Evolutionary conservation across 2,329 filamentous ascomycete genomes (phyloP).

Genomic region (Fusarium nisikadoi): DNA sequence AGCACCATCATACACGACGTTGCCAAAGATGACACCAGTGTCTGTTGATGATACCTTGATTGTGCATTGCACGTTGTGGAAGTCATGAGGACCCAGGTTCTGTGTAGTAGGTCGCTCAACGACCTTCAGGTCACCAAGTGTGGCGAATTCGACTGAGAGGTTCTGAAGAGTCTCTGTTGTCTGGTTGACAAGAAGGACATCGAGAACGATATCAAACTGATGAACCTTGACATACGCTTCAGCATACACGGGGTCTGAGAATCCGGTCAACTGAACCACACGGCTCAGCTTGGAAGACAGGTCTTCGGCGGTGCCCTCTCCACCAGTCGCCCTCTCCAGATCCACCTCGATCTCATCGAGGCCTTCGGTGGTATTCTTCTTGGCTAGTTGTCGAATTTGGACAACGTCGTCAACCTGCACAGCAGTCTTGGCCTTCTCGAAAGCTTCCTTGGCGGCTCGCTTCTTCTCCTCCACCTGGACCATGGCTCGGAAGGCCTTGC

Average conservation of each 20-base stretch:
- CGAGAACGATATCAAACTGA: slow-evolving; percentile 97
- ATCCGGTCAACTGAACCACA: slow-evolving; percentile 96
- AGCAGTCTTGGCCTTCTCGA: slow-evolving; percentile 91
- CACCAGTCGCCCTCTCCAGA: slow-evolving; percentile 92
- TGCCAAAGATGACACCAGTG: slow-evolving; percentile 98
- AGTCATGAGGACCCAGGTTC: slow-evolving; percentile 94
- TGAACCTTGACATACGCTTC: slow-evolving; percentile 99
- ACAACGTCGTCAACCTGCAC: slow-evolving; percentile 97
- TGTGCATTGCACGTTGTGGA: slow-evolving; percentile 97
- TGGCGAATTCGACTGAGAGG: slow-evolving; percentile 97
- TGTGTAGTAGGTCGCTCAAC: slow-evolving; percentile 96
- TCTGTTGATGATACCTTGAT: slow-evolving; percentile 99
- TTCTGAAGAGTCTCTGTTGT: slow-evolving; percentile 97
- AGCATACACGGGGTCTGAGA: slow-evolving; percentile 98
- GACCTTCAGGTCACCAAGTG: slow-evolving; percentile 95
- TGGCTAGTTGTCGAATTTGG: slow-evolving; percentile 89
- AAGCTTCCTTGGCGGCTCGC: slow-evolving; percentile 91
- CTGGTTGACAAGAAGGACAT: slow-evolving; percentile 96
- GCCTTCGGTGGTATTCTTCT: slow-evolving; percentile 86
- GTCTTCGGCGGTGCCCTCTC: slow-evolving; percentile 84
- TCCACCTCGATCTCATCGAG: slow-evolving; percentile 89
- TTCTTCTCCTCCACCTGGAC: slow-evolving; percentile 98
- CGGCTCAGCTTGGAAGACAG: slow-evolving; percentile 93
- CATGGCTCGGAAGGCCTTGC: slow-evolving; percentile 96
- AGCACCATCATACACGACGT: slow-evolving; percentile 95